Evolutionary conservation across 2,329 filamentous ascomycete species (phyloP).

Genomic region (Sporothrix sp.): DNA sequence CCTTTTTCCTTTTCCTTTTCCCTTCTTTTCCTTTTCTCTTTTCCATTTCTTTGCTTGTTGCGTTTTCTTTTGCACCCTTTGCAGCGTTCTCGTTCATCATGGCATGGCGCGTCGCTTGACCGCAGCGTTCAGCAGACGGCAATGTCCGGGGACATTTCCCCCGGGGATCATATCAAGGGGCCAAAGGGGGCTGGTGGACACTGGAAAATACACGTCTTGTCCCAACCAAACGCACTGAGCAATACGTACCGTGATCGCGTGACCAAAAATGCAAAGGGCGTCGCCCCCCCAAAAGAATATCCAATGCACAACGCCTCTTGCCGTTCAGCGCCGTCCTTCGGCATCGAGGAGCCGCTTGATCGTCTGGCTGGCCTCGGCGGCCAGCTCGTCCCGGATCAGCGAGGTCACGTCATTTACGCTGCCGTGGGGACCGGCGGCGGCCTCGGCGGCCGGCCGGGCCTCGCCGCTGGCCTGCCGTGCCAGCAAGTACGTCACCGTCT

Average conservation of each 20-base stretch:
- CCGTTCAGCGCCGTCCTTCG: slow-evolving; percentile 24
- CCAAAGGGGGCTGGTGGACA: background rate
- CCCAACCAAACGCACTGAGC: background rate
- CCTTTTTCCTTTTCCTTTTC: background rate
- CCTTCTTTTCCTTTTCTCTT: background rate
- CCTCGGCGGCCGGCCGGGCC: slow-evolving; percentile 19
- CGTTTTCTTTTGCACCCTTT: no score
- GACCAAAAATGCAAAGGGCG: no score
- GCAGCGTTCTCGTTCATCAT: slow-evolving; percentile 5
- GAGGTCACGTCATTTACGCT: slow-evolving; percentile 28
- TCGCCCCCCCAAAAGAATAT: background rate
- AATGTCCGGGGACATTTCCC: background rate
- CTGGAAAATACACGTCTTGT: background rate
- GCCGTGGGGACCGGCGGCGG: background rate
- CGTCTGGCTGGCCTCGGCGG: slow-evolving; percentile 39
- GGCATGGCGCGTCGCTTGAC: background rate
- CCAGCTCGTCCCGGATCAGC: slow-evolving; percentile 35
- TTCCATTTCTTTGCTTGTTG: background rate
- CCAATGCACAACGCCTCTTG: background rate
- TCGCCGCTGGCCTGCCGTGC: slow-evolving; percentile 25
- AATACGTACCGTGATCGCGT: background rate
- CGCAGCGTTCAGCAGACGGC: no score
- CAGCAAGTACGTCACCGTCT: slow-evolving; percentile 44
- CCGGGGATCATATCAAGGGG: background rate
- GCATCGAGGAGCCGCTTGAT: slow-evolving; percentile 41